Base-by-base conservation (phyloP, 257 asterid genomes). In the Gardenia jasminoides region DNA sequence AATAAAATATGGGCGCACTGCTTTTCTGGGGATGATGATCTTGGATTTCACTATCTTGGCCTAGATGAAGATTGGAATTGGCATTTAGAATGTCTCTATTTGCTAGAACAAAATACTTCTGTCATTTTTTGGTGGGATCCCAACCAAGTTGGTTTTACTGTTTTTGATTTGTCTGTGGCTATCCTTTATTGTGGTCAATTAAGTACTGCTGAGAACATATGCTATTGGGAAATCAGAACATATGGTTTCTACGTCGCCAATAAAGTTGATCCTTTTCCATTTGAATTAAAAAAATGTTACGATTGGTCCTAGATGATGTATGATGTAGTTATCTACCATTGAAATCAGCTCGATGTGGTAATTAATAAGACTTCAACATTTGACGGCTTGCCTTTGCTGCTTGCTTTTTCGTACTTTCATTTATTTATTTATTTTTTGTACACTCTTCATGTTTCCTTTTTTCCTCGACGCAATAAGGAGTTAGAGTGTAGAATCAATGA, bases 241-340 rank as follows among this genome's bases (percentile, higher is more conserved):
- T 74, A 76, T 46, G 80, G 80, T 30, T 47, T 76, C 43, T 66
- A 76, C 19, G 11, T 76, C 65, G 48, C 80, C 20, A 62, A 26
- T 64, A 2, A 4, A 43, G 41, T 44, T 8, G 44, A 19, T 12
- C 75, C 75, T 22, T 17, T 1, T 47, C 76, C 41, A 3, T 17
- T 0, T 4, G 20, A 65, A 6, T 1, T 65, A 41, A 9, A 9
- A 26, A 65, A 15, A 13, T 0, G 26, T 11, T 2, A 65, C 2
- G 19, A 65, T 28, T 65, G 39, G 70, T 10, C 28, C 1, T 65
- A 20, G 31, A 1, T 1, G 11, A 65, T 65, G 5, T 65, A 12
- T 26, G 17, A 62, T 28, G 39, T n/a, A 24, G 13, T 7, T 62
- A 24, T 62, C 39, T 36, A 36, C 39, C 39, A 36, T 36, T 36